phyloP scores from a whole-genome alignment of 2,329 filamentous ascomycete species.

The Waltergamsia citrina region DNA sequence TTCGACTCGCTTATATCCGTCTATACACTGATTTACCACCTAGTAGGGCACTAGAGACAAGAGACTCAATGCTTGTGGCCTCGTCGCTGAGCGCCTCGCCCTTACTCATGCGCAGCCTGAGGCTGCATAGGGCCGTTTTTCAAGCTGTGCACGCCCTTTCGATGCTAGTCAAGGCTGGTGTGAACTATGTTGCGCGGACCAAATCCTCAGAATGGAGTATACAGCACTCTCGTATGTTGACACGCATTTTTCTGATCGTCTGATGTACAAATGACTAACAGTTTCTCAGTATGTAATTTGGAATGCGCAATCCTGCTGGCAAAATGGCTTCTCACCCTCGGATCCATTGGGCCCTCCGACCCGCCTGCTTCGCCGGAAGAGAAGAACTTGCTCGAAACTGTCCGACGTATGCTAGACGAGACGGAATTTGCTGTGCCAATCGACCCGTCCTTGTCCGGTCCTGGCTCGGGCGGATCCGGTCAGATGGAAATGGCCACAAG shows the following conservation, averaged over 20 bases:
- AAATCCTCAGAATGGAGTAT: constrained; percentile 56
- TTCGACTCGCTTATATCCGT: constrained; percentile 53
- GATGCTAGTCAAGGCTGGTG: constrained; percentile 54
- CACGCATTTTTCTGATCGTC: background rate
- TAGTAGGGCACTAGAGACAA: constrained; percentile 52
- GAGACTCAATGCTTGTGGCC: constrained; percentile 53
- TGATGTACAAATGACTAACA: background rate
- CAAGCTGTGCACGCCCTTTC: constrained; percentile 61
- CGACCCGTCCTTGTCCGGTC: constrained; percentile 41
- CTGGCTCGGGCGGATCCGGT: constrained; percentile 16
- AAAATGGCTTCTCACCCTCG: constrained; percentile 50
- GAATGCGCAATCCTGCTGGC: constrained; percentile 52
- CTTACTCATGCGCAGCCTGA: constrained; percentile 46
- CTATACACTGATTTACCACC: constrained; percentile 57
- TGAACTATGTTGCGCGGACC: constrained; percentile 52
- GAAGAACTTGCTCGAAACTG: constrained; percentile 42
- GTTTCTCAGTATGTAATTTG: constrained; percentile 43
- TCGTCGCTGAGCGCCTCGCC: constrained; percentile 49
- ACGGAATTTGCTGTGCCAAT: constrained; percentile 53
- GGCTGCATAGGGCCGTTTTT: constrained; percentile 53
- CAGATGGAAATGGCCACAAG: constrained; percentile 33
- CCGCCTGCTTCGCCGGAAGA: constrained; percentile 41
- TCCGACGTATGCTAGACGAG: constrained; percentile 50
- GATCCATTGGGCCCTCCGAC: constrained; percentile 39
- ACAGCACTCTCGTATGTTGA: constrained; percentile 46